Conservation (phyloP, 805 yeast genomes). For the Saturnispora galanensis region DNA sequence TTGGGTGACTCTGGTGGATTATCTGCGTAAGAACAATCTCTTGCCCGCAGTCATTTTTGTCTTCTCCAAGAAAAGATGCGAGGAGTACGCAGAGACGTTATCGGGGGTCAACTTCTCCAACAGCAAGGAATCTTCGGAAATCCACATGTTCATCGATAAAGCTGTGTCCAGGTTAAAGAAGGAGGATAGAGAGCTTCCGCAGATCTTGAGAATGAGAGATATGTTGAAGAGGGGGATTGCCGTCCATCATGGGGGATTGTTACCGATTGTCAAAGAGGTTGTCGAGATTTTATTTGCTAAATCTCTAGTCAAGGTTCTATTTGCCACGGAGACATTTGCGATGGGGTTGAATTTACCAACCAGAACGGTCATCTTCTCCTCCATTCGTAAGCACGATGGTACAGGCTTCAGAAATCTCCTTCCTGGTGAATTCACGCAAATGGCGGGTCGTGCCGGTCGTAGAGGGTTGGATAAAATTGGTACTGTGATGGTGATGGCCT, state of each 20-base stretch:
- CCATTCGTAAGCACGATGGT: conserved; percentile 85
- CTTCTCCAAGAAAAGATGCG: conserved; percentile 88
- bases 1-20: conserved; percentile 66
- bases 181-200: conserved; percentile 91
- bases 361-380: conserved; percentile 87
- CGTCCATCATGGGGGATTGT: conserved; percentile 93
- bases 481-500: conserved; percentile 88
- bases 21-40: conserved; percentile 54
- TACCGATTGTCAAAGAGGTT: conserved; percentile 87
- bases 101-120: conserved; percentile 68
- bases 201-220: conserved; percentile 73
- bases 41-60: conserved; percentile 91
- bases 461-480: conserved; percentile 92
- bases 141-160: conserved; percentile 85
- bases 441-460: conserved; percentile 99
- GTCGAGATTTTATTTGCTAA: conserved; percentile 88
- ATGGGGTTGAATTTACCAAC: conserved; percentile 98
- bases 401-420: conserved; percentile 65
- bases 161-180: conserved; percentile 80
- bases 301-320: conserved; percentile 77
- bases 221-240: conserved; percentile 88
- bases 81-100: conserved; percentile 79
- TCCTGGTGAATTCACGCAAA: conserved; percentile 97
- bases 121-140: conserved; percentile 80
- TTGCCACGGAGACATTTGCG: conserved; percentile 97